Percentiles rank a stretch among this genome's conserved stretches.
phyloP scores from a whole-genome alignment of 129 eudicot species.

The Flaveria linearis region DNA sequence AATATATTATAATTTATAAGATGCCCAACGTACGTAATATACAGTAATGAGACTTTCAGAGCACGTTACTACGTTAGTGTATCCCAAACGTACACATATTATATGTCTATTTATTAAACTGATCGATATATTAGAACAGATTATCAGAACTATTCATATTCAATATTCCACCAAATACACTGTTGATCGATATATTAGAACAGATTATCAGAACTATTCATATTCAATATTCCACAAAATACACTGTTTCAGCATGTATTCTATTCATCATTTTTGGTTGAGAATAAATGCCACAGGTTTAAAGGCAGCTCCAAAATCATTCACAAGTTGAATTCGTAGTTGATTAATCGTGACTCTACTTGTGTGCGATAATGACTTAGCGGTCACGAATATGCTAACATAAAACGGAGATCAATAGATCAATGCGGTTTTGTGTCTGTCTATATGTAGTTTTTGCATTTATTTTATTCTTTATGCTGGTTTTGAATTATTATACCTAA shows the following conservation, averaged over 20 bases:
- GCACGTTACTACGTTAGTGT: not conserved
- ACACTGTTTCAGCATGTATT: slow-evolving; percentile 26
- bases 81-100: not conserved
- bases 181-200: too few relatives aligned
- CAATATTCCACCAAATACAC: slow-evolving; percentile 31
- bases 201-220: not conserved
- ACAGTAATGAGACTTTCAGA: not conserved
- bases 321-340: slow-evolving; percentile 28
- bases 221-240: slow-evolving; percentile 18
- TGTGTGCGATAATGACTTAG: not conserved
- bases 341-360: slow-evolving; percentile 21
- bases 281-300: slow-evolving; percentile 25
- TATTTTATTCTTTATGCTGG: not conserved
- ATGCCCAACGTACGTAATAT: not conserved
- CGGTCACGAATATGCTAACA: not conserved
- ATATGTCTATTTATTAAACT: not conserved
- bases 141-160: not conserved
- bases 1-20: too few relatives aligned
- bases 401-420: not conserved
- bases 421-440: not conserved
- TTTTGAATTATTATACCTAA: too few relatives aligned
- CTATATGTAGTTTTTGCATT: not conserved
- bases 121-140: not conserved
- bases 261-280: not conserved
- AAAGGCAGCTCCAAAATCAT: slow-evolving; percentile 3